A percentile compares a stretch with the other conserved stretches of the same genome.
Evolutionary conservation across 1,284 basidiomycete genomes (phyloP).

Genomic region (Ustilago shanxiensis): DNA sequence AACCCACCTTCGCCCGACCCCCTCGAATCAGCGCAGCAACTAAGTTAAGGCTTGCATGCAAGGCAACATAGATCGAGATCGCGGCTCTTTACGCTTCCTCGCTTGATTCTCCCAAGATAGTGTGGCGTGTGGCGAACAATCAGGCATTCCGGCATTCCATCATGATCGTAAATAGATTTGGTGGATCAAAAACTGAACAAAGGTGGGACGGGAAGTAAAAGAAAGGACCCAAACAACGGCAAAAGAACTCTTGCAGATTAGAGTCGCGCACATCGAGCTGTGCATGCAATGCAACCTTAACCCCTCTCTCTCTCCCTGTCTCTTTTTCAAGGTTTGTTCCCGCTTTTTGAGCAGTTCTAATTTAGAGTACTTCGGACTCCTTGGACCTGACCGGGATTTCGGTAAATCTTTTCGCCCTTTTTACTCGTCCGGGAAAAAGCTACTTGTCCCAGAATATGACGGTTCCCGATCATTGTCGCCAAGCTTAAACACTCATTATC

Average conservation of each 20-base stretch:
- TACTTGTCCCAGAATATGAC: too few species aligned
- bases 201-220: neutral
- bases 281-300: slow-evolving; percentile 14
- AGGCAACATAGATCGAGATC: too few species aligned
- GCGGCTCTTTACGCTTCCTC: too few species aligned
- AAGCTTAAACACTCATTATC: neutral
- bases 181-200: neutral
- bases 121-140: neutral
- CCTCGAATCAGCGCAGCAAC: too few species aligned
- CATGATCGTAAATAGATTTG: neutral
- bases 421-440: neutral
- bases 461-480: neutral
- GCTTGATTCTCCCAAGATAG: neutral
- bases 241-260: neutral
- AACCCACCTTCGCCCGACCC: too few species aligned
- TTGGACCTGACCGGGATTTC: neutral
- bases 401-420: neutral
- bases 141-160: neutral
- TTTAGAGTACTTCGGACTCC: neutral
- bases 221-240: neutral
- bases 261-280: slow-evolving; percentile 4
- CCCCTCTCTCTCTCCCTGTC: neutral
- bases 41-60: too few species aligned
- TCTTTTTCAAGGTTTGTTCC: neutral
- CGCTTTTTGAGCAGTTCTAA: neutral